A percentile compares a stretch with the other conserved stretches of the same genome.
Evolutionary conservation across 2,329 filamentous ascomycete genomes (phyloP).

Genomic region (Xylaria arbuscula): DNA sequence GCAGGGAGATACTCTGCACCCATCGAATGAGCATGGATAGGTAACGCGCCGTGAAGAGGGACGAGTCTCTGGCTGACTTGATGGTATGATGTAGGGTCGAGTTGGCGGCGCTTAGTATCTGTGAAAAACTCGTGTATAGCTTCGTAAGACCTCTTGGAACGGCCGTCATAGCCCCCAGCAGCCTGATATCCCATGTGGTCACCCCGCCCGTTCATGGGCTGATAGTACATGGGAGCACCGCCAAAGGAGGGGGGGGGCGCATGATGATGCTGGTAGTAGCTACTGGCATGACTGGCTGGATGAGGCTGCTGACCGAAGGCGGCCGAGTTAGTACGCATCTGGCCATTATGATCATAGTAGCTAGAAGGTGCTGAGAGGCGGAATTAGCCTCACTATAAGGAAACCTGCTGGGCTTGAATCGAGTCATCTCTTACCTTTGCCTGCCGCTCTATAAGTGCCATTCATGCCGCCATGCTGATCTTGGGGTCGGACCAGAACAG

Average conservation of each 20-base stretch:
- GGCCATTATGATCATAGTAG: slow-evolving; percentile 74
- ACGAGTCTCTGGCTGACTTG: slow-evolving; percentile 91
- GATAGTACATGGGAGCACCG: slow-evolving; percentile 82
- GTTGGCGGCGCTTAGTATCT: slow-evolving; percentile 88
- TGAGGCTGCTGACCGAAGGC: slow-evolving; percentile 62
- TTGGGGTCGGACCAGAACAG: slow-evolving; percentile 71
- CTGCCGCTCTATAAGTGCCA: slow-evolving; percentile 64
- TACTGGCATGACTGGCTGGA: slow-evolving; percentile 65
- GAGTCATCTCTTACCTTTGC: slow-evolving; percentile 61
- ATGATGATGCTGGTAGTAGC: slow-evolving; percentile 70
- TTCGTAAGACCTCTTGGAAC: slow-evolving; percentile 82
- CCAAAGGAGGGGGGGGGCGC: slow-evolving; percentile 65
- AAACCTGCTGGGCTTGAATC: slow-evolving; percentile 44
- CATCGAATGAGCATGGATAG: slow-evolving; percentile 66
- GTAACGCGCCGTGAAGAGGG: slow-evolving; percentile 79
- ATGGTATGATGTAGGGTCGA: slow-evolving; percentile 89
- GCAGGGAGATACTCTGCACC: slow-evolving; percentile 67
- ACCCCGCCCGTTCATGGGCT: slow-evolving; percentile 65
- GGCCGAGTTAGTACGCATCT: slow-evolving; percentile 68
- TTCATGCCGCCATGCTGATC: slow-evolving; percentile 64
- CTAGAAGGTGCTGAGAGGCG: slow-evolving; percentile 61
- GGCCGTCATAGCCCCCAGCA: slow-evolving; percentile 68
- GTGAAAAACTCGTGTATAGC: slow-evolving; percentile 94
- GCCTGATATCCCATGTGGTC: slow-evolving; percentile 74
- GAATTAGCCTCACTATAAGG: slow-evolving; percentile 56